phyloP scores from a whole-genome alignment of 2,329 filamentous ascomycete genomes.

The Sporothrix brasiliensis region DNA sequence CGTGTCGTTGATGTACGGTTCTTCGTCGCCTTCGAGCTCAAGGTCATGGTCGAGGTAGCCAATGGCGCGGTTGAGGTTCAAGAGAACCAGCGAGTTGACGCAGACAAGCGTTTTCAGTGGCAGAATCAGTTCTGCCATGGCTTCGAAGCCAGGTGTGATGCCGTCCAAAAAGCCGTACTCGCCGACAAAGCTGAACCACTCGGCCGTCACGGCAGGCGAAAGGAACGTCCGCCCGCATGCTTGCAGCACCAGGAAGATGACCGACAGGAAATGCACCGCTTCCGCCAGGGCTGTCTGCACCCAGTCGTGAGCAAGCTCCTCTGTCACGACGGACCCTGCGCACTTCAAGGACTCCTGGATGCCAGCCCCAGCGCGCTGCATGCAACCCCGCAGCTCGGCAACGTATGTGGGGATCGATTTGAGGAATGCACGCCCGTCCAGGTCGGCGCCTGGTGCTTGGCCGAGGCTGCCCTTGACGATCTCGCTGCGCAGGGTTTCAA shows the following conservation, averaged over 20 bases:
- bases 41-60: slow-evolving; percentile 59
- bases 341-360: slow-evolving; percentile 56
- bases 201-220: slow-evolving; percentile 60
- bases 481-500: slow-evolving; percentile 29
- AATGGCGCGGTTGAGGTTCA: slow-evolving; percentile 66
- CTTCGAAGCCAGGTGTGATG: slow-evolving; percentile 53
- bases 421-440: slow-evolving; percentile 45
- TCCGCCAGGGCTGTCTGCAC: slow-evolving; percentile 67
- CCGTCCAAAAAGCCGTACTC: slow-evolving; percentile 70
- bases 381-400: slow-evolving; percentile 51
- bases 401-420: slow-evolving; percentile 55
- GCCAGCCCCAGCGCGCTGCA: slow-evolving; percentile 54
- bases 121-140: slow-evolving; percentile 55
- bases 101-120: slow-evolving; percentile 71
- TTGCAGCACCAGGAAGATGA: slow-evolving; percentile 72
- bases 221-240: slow-evolving; percentile 58
- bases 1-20: slow-evolving; percentile 69
- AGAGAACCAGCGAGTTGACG: slow-evolving; percentile 69
- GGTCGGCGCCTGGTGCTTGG: slow-evolving; percentile 6
- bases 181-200: slow-evolving; percentile 76
- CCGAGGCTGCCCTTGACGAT: slow-evolving; percentile 29
- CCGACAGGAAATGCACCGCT: slow-evolving; percentile 70
- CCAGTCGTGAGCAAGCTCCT: slow-evolving; percentile 63
- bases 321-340: slow-evolving; percentile 50
- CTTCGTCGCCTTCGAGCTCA: slow-evolving; percentile 48